These are phyloP conservation scores for Pyrenopolyporus hunteri DNA, from an alignment of 495 filamentous ascomycete species.

Conservation along the genomic window DNA sequence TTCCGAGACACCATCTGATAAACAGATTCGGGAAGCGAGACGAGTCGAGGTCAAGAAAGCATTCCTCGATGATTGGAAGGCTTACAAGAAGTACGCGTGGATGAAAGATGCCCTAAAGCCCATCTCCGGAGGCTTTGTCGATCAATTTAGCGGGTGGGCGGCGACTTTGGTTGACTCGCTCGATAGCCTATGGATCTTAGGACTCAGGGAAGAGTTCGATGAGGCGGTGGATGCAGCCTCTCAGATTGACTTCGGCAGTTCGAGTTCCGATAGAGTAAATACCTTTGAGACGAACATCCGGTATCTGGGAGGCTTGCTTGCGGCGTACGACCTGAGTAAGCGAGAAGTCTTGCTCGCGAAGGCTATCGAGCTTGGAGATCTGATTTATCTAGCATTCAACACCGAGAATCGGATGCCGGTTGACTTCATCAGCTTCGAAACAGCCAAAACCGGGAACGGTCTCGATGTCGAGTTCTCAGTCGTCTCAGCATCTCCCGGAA, in stretches of 20 bases:
- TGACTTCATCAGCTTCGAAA: constrained; percentile 61
- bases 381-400: constrained; percentile 86
- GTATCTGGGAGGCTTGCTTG: constrained; percentile 79
- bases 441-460: constrained; percentile 45
- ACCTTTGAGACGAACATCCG: constrained; percentile 86
- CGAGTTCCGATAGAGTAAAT: constrained; percentile 67
- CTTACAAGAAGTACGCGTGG: constrained; percentile 81
- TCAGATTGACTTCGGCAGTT: constrained; percentile 73
- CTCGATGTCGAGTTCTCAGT: constrained; percentile 42
- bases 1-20: constrained; percentile 60
- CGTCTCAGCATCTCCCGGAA: constrained; percentile 47
- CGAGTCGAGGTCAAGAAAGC: constrained; percentile 67
- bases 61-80: constrained; percentile 75
- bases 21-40: constrained; percentile 59
- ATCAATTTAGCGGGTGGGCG: constrained; percentile 90
- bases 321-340: constrained; percentile 78
- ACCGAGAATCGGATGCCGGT: constrained; percentile 88
- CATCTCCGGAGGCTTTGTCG: constrained; percentile 58
- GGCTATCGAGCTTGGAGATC: constrained; percentile 80
- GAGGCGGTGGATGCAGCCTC: constrained; percentile 75
- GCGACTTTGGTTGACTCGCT: constrained; percentile 87
- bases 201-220: constrained; percentile 79
- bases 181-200: constrained; percentile 94
- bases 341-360: constrained; percentile 75
- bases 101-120: constrained; percentile 78